Percentiles rank a stretch among this genome's conserved stretches.
Evolutionary conservation across 2,329 filamentous ascomycete species (phyloP).

Genomic region (Nemania serpens): DNA sequence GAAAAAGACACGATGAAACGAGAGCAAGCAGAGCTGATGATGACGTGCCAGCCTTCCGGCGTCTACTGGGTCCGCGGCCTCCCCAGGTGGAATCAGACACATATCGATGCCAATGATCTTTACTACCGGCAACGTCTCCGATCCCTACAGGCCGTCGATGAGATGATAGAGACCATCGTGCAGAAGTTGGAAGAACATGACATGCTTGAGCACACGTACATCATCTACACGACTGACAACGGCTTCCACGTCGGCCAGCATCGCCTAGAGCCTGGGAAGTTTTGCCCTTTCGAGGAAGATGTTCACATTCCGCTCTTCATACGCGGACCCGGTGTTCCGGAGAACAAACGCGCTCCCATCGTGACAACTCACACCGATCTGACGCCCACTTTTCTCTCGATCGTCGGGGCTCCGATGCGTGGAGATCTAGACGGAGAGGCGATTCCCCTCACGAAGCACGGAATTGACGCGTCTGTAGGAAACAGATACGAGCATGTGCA

Average conservation of each 20-base stretch:
- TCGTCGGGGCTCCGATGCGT: constrained; percentile 45
- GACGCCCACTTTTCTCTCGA: constrained; percentile 61
- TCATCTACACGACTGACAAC: constrained; percentile 64
- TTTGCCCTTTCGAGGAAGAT: constrained; percentile 62
- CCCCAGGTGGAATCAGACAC: constrained; percentile 44
- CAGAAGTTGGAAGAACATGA: constrained; percentile 46
- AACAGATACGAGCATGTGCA: constrained; percentile 52
- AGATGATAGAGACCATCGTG: constrained; percentile 55
- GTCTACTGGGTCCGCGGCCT: constrained; percentile 51
- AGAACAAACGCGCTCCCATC: constrained; percentile 44
- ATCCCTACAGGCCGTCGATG: constrained; percentile 59
- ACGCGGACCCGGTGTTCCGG: constrained; percentile 57
- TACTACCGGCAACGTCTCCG: constrained; percentile 55
- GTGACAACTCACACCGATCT: constrained; percentile 66
- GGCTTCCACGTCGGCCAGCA: constrained; percentile 65
- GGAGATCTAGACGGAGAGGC: constrained; percentile 56
- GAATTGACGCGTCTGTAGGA: constrained; percentile 23
- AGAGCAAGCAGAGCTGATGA: constrained; percentile 4
- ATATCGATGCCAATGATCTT: constrained; percentile 52
- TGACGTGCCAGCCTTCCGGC: constrained; percentile 37
- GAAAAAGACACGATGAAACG: not conserved
- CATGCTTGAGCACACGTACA: constrained; percentile 55
- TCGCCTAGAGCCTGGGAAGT: constrained; percentile 60
- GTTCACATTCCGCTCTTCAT: constrained; percentile 62
- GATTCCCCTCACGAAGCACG: constrained; percentile 41